Evolutionary conservation across 352 stramenopile genomes (phyloP).

Genomic region (Achlya hypogyna): DNA sequence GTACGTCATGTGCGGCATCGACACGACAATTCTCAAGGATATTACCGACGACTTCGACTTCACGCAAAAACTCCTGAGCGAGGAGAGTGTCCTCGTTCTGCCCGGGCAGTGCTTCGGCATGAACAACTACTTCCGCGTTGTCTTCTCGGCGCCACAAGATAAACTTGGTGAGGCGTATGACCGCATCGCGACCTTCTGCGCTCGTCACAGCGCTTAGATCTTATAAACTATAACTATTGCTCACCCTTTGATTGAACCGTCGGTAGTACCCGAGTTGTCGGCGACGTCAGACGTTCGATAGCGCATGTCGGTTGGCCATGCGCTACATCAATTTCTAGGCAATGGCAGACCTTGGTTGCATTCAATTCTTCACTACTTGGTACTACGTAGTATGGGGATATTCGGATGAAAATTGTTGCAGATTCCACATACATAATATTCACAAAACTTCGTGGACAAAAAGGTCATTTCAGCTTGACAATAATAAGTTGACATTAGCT

Average conservation of each 20-base stretch:
- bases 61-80: conserved; percentile 87
- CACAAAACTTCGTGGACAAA: too few relatives aligned
- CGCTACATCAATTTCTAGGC: too few relatives aligned
- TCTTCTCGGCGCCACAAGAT: conserved; percentile 57
- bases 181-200: conserved; percentile 49
- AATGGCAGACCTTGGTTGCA: too few relatives aligned
- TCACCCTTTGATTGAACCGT: too few relatives aligned
- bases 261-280: too few relatives aligned
- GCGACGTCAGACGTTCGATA: background rate
- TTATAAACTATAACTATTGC: background rate
- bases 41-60: conserved; percentile 91
- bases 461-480: too few relatives aligned
- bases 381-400: too few relatives aligned
- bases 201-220: conserved; percentile 27
- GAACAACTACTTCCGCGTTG: conserved; percentile 40
- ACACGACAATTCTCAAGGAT: conserved; percentile 53
- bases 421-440: too few relatives aligned
- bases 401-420: too few relatives aligned
- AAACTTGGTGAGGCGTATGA: conserved; percentile 54
- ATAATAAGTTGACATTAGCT: too few relatives aligned
- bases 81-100: conserved; percentile 94
- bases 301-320: too few relatives aligned
- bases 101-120: conserved; percentile 82
- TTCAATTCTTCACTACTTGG: too few relatives aligned
- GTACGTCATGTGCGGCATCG: conserved; percentile 88